phyloP scores from a whole-genome alignment of 129 eudicot species.

The Lactuca saligna region DNA sequence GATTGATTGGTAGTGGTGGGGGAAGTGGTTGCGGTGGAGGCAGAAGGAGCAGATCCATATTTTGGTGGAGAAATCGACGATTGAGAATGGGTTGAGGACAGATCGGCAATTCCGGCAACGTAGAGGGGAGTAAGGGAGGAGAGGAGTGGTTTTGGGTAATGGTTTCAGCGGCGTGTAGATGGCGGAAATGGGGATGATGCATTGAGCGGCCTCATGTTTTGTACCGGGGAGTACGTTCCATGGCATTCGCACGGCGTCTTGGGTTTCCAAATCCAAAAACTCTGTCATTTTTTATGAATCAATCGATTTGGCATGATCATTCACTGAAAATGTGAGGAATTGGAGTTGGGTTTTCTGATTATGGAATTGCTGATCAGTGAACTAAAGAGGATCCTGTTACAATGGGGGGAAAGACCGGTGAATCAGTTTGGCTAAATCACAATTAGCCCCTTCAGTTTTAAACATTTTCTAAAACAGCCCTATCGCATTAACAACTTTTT shows the following conservation, averaged over 20 bases:
- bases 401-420: slow-evolving; percentile 15
- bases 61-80: slow-evolving; percentile 84
- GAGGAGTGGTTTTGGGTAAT: slow-evolving; percentile 47
- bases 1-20: slow-evolving; percentile 67
- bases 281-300: slow-evolving; percentile 52
- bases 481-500: no score
- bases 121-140: slow-evolving; percentile 89
- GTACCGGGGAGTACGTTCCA: slow-evolving; percentile 95
- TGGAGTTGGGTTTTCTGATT: slow-evolving; percentile 13
- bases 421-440: slow-evolving; percentile 11
- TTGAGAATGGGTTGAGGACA: slow-evolving; percentile 80
- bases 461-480: background rate
- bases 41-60: slow-evolving; percentile 93
- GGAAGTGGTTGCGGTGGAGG: slow-evolving; percentile 81
- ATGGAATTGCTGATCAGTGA: slow-evolving; percentile 3
- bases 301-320: background rate
- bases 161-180: slow-evolving; percentile 94
- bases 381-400: slow-evolving; percentile 7
- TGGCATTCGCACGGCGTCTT: slow-evolving; percentile 94
- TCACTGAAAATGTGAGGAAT: background rate
- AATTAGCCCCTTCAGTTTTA: background rate
- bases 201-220: slow-evolving; percentile 62
- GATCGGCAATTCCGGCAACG: slow-evolving; percentile 92
- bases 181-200: slow-evolving; percentile 76
- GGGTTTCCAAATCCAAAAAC: slow-evolving; percentile 70